These are phyloP conservation scores for Plenodomus biglobosus DNA, from an alignment of 2,329 filamentous ascomycete genomes.

Conservation along the genomic window DNA sequence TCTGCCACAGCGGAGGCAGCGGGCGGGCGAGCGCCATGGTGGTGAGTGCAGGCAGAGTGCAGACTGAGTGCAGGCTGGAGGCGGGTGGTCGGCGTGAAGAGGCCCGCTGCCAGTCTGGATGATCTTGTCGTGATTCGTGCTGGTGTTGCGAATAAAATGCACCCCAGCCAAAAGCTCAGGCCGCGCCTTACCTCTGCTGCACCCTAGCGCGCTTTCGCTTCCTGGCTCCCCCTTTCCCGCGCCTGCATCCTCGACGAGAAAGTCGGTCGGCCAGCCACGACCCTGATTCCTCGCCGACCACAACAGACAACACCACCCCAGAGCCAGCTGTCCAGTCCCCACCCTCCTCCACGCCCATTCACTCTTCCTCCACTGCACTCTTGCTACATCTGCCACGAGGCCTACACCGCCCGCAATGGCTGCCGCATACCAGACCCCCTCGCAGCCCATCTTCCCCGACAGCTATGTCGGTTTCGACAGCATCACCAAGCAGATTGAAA, in stretches of 20 bases:
- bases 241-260: slow-evolving; percentile 41
- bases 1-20: slow-evolving; percentile 47
- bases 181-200: slow-evolving; percentile 27
- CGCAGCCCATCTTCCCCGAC: slow-evolving; percentile 72
- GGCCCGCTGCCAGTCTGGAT: too few species aligned
- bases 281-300: slow-evolving; percentile 35
- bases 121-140: slow-evolving; percentile 4
- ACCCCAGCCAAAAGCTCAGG: slow-evolving; percentile 28
- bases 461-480: slow-evolving; percentile 99
- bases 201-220: slow-evolving; percentile 42
- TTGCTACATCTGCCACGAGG: slow-evolving; percentile 22
- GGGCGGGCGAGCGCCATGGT: slow-evolving; percentile 47
- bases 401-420: slow-evolving; percentile 56
- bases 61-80: slow-evolving; percentile 3
- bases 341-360: slow-evolving; percentile 13
- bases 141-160: slow-evolving; percentile 37
- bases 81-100: too few species aligned
- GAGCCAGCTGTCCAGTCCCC: slow-evolving; percentile 11
- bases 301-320: slow-evolving; percentile 6
- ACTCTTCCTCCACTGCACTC: slow-evolving; percentile 12
- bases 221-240: slow-evolving; percentile 45
- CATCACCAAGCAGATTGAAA: slow-evolving; percentile 99
- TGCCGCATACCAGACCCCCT: slow-evolving; percentile 65
- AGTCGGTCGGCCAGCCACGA: slow-evolving; percentile 38
- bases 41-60: too few species aligned